A percentile compares a stretch with the other conserved stretches of the same genome.
phyloP scores from a whole-genome alignment of 2,329 filamentous ascomycete species.

The Nemania bipapillata region DNA sequence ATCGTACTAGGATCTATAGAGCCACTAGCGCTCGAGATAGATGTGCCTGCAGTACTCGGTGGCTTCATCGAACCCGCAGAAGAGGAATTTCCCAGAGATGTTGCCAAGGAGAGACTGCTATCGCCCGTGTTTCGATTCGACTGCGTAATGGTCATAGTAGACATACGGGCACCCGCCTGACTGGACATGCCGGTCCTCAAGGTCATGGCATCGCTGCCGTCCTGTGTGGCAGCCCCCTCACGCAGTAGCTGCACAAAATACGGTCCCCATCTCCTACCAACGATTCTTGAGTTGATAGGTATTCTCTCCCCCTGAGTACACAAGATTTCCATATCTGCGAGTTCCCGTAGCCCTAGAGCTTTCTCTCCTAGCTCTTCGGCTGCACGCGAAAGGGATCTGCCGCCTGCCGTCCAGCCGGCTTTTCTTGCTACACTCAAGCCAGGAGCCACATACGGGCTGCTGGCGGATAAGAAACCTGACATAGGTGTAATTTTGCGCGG shows the following conservation, averaged over 20 bases:
- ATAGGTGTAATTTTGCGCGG: slow-evolving; percentile 80
- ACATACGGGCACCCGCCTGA: slow-evolving; percentile 74
- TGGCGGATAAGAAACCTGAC: slow-evolving; percentile 86
- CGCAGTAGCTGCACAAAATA: slow-evolving; percentile 93
- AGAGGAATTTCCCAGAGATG: slow-evolving; percentile 52
- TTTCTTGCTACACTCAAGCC: slow-evolving; percentile 68
- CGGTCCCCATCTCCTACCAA: slow-evolving; percentile 89
- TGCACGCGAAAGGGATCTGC: slow-evolving; percentile 77
- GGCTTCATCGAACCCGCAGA: slow-evolving; percentile 56
- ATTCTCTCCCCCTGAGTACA: slow-evolving; percentile 91
- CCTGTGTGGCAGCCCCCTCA: slow-evolving; percentile 78
- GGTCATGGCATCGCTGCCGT: slow-evolving; percentile 79
- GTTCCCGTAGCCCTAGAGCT: slow-evolving; percentile 80
- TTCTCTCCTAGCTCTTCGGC: slow-evolving; percentile 88
- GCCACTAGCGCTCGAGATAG: slow-evolving; percentile 55
- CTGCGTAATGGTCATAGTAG: slow-evolving; percentile 85
- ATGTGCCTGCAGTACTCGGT: slow-evolving; percentile 59
- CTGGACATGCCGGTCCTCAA: slow-evolving; percentile 71
- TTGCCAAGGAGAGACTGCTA: slow-evolving; percentile 60
- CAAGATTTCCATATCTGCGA: slow-evolving; percentile 96
- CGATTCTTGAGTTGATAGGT: slow-evolving; percentile 89
- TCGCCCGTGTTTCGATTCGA: slow-evolving; percentile 65
- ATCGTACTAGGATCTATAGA: slow-evolving; percentile 59
- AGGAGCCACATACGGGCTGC: slow-evolving; percentile 71
- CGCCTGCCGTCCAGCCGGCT: slow-evolving; percentile 75